Evolutionary conservation across 2,329 filamentous ascomycete genomes (phyloP), one percentile per base, ranked within the genome.

Genomic region (Aschersonia sp.): DNA sequence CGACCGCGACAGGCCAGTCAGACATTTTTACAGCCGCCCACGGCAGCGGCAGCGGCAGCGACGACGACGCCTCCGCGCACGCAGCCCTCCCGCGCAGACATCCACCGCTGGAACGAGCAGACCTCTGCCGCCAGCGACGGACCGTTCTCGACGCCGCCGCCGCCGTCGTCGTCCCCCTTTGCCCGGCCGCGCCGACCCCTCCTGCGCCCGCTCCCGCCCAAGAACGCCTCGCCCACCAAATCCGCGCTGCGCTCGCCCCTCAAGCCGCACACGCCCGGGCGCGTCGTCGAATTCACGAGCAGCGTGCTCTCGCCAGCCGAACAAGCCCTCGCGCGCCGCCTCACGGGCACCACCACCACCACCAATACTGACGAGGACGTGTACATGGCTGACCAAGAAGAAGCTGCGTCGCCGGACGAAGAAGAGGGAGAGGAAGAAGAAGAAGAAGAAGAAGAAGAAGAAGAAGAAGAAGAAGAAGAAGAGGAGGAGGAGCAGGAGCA

Each of bases 211-310:
- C 62, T 71, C 4, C 74, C 74, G 10, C 65, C 70, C 46, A 70
- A 66, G 50, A 66, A 69, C n/a, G 68, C 70, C 5, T 79, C 75
- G 1, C 76, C 76, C 0, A 66, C 60, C 7, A 80, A 79, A 55
- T 79, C 76, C 1, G 74, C 68, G 52, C 60, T 80, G 30, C 70
- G 76, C 14, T 77, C 76, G 4, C 73, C 75, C 0, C 56, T 76
- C 14, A 80, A 79, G 54, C 70, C 73, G 4, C 76, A 70, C 51
- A 78, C 73, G 2, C 74, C 73, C 1, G 76, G 76, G 5, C 70
- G 73, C 0, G 72, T 79, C 1, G 76, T 80, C 11, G 74, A 76
- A 49, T 79, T 79, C 52, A 72, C 71, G 0, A 72, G 68, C 58
- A 73, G 66, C 56, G 69, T 69, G 1, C 58, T 72, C 6, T 72